Conservation (phyloP, 192 early-diverging fungal species). For the Backusella sp. region DNA sequence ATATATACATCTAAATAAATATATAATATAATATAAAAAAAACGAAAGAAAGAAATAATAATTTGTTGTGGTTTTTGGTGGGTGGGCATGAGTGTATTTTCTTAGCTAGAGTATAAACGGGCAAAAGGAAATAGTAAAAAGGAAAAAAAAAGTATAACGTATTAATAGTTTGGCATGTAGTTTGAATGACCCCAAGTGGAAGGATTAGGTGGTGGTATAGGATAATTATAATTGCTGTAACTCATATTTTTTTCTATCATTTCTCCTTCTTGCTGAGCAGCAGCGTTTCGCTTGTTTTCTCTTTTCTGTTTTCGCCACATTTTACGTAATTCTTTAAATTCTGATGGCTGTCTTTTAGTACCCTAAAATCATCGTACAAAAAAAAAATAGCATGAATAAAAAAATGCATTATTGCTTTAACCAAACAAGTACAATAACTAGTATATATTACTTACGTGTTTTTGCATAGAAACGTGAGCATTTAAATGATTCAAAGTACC, state of each 20-base stretch:
- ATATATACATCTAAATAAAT: conserved; percentile 1
- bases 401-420: conserved; percentile 27
- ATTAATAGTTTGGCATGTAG: conserved; percentile 2
- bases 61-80: background rate
- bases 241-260: conserved; percentile 1
- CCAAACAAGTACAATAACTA: background rate
- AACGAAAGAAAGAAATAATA: background rate
- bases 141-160: background rate
- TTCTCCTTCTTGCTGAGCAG: background rate
- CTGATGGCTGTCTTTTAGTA: conserved; percentile 34
- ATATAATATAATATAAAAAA: background rate
- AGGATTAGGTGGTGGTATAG: background rate
- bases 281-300: conserved; percentile 27
- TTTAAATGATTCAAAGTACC: conserved; percentile 64
- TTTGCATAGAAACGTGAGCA: conserved; percentile 59
- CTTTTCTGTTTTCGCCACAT: conserved; percentile 53
- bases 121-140: background rate
- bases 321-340: conserved; percentile 59
- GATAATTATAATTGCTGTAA: background rate
- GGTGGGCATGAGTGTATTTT: background rate
- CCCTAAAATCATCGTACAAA: conserved; percentile 9
- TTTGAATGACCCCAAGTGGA: background rate
- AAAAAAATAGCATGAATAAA: conserved; percentile 5
- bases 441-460: conserved; percentile 43
- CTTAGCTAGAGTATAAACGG: background rate